phyloP scores from a whole-genome alignment of 345 rosid genomes.

The Eucalyptus curtisii region DNA sequence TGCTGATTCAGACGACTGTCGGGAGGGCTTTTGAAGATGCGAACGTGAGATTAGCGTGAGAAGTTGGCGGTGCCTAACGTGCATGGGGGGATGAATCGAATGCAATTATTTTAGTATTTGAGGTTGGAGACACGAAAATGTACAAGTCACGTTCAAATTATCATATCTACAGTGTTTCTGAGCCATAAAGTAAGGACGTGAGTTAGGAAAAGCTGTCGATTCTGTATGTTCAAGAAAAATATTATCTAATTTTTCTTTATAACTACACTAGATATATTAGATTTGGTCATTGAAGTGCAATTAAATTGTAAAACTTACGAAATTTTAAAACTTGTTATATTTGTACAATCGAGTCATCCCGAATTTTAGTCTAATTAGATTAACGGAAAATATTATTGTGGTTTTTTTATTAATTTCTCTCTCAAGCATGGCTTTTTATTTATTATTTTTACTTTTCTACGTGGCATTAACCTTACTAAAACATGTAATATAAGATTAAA shows the following conservation, averaged over 20 bases:
- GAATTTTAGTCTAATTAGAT: neutral
- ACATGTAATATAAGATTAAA: neutral
- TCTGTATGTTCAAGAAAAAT: neutral
- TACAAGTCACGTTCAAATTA: neutral
- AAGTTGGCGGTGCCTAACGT: neutral
- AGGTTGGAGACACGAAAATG: neutral
- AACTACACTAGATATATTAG: rapidly evolving
- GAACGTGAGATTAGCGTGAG: neutral
- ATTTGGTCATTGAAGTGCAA: rapidly evolving
- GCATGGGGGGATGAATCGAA: neutral
- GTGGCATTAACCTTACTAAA: neutral
- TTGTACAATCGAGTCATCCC: rapidly evolving
- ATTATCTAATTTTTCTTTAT: no score
- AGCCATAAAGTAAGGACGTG: neutral
- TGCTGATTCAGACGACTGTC: neutral
- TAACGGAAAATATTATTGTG: neutral
- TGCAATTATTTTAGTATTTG: neutral
- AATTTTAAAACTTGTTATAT: neutral
- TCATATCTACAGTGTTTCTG: neutral
- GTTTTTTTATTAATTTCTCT: neutral
- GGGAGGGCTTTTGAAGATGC: neutral
- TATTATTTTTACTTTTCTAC: neutral
- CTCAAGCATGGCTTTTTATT: neutral
- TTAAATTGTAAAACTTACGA: rapidly evolving
- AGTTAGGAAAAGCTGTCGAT: neutral